phyloP scores from a whole-genome alignment of 257 asterid genomes.

The Solanum virginianum region DNA sequence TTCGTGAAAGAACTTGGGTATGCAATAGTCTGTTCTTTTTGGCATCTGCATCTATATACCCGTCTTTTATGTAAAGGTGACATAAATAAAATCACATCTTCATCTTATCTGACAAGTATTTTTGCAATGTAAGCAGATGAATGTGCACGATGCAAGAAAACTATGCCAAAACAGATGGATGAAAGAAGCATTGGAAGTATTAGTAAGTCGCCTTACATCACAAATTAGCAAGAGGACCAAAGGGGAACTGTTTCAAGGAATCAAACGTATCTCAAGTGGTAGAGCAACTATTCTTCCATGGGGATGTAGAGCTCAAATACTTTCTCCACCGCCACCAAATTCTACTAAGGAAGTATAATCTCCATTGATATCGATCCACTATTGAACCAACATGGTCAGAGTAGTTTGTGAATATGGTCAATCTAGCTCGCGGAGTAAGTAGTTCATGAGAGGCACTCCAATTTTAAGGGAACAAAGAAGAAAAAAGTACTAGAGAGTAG shows the following conservation, averaged over 20 bases:
- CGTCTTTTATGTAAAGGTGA: background rate
- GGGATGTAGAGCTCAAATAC: constrained; percentile 1
- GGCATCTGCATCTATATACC: too few relatives aligned
- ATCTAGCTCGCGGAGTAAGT: background rate
- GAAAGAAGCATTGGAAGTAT: constrained; percentile 29
- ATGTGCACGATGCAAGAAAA: constrained; percentile 27
- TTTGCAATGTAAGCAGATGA: constrained; percentile 11
- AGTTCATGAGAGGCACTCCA: background rate
- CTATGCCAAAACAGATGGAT: constrained; percentile 29
- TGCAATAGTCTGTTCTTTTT: background rate
- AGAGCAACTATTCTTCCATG: background rate
- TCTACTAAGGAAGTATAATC: background rate
- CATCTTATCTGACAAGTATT: background rate
- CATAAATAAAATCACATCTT: background rate
- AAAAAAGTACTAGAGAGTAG: background rate
- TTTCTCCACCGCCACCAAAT: background rate
- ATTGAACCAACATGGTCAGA: background rate
- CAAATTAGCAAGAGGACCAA: background rate
- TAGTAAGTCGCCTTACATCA: constrained; percentile 11
- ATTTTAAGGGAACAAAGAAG: background rate
- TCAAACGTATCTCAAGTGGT: background rate
- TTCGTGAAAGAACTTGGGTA: constrained; percentile 81
- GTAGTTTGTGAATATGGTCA: background rate
- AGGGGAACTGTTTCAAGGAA: background rate
- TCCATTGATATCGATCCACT: background rate